Evolutionary conservation across 257 asterid genomes (phyloP).

Genomic region (Pogostemon cablin): DNA sequence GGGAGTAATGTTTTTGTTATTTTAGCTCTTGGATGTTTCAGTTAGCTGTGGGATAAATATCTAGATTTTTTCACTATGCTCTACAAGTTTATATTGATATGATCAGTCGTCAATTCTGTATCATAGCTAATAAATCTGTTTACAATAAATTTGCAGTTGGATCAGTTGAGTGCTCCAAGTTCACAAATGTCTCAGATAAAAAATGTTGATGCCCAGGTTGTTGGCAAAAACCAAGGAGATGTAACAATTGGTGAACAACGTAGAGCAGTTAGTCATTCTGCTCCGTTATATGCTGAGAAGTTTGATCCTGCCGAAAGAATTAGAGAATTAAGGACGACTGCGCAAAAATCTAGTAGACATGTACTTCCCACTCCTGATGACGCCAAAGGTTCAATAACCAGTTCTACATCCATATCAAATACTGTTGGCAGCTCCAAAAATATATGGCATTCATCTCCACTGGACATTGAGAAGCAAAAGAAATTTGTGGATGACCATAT

Average conservation of each 20-base stretch:
- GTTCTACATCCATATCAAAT: conserved; percentile 44
- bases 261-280: conserved; percentile 74
- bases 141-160: conserved; percentile 49
- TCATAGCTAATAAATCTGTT: conserved; percentile 19
- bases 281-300: conserved; percentile 87
- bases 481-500: conserved; percentile 52
- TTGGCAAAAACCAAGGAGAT: conserved; percentile 61
- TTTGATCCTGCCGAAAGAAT: conserved; percentile 66
- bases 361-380: conserved; percentile 87
- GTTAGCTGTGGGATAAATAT: conserved; percentile 13
- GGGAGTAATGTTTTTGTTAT: conserved; percentile 4
- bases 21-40: conserved; percentile 17
- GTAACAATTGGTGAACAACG: conserved; percentile 48
- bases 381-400: conserved; percentile 63
- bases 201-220: conserved; percentile 54
- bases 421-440: conserved; percentile 54
- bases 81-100: not conserved
- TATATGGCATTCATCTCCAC: conserved; percentile 88
- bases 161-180: conserved; percentile 55
- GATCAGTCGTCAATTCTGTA: not conserved
- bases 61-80: conserved; percentile 10
- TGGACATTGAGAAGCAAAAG: conserved; percentile 69
- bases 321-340: conserved; percentile 54
- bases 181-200: conserved; percentile 51
- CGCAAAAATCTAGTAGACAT: conserved; percentile 60